phyloP scores from a whole-genome alignment of 108 stramenopile genomes.

The Pseudonitzschia pungens region DNA sequence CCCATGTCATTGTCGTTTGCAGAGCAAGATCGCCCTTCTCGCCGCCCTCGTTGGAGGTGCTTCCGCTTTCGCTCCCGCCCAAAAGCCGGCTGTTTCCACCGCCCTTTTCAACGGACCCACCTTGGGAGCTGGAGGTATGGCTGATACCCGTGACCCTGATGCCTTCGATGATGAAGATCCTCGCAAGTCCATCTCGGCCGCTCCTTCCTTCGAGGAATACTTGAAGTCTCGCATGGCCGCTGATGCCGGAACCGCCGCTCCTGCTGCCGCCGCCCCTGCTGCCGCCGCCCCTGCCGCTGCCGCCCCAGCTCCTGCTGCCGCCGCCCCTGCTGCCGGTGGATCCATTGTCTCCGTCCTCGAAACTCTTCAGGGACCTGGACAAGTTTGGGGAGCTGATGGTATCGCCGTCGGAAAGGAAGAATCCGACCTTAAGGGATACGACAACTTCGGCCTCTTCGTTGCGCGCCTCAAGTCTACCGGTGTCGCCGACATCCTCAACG shows the following conservation, averaged over 20 bases:
- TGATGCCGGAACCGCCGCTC: not conserved
- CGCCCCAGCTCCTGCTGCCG: conserved; percentile 3
- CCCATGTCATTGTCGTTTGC: not conserved
- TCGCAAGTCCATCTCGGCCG: conserved; percentile 80
- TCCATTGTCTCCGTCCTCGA: conserved; percentile 35
- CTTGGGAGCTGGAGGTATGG: conserved; percentile 73
- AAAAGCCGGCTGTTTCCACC: conserved; percentile 24
- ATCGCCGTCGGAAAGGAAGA: conserved; percentile 68
- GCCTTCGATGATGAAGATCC: conserved; percentile 63
- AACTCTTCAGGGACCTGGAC: conserved; percentile 58
- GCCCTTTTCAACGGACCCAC: conserved; percentile 38
- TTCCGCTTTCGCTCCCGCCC: conserved; percentile 57
- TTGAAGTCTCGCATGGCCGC: conserved; percentile 56
- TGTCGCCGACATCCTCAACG: conserved; percentile 42
- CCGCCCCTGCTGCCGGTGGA: conserved; percentile 23
- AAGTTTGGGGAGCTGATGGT: conserved; percentile 71
- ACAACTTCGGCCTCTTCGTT: conserved; percentile 62
- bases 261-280: conserved; percentile 9
- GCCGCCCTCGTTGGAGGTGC: conserved; percentile 55
- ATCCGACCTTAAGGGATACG: conserved; percentile 68
- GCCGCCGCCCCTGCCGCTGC: conserved; percentile 7
- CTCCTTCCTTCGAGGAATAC: conserved; percentile 88
- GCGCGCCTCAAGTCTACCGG: conserved; percentile 47
- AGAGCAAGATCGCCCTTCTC: conserved; percentile 49
- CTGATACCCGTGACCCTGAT: conserved; percentile 80